phyloP scores from a whole-genome alignment of 768 basidiomycete genomes.

The Coprinopsis strossmayeri region DNA sequence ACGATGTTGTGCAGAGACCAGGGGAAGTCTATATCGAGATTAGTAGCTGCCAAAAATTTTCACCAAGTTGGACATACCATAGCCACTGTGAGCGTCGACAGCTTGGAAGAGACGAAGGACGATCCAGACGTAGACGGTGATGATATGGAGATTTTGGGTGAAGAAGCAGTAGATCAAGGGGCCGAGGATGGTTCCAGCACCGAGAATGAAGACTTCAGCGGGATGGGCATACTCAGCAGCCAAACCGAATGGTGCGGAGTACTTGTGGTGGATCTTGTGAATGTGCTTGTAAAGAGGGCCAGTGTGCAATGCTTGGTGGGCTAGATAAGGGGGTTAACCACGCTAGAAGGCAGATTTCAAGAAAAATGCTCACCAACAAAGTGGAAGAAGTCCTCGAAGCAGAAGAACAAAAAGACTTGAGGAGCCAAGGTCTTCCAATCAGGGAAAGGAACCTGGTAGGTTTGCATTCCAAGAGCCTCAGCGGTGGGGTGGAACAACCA shows the following conservation, averaged over 20 bases:
- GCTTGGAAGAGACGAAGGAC: slow-evolving; percentile 93
- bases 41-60: background rate
- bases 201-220: slow-evolving; percentile 91
- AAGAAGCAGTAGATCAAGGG: slow-evolving; percentile 83
- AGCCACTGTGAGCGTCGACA: slow-evolving; percentile 94
- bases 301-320: slow-evolving; percentile 86
- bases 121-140: slow-evolving; percentile 94
- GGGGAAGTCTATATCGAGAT: slow-evolving; percentile 94
- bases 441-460: slow-evolving; percentile 92
- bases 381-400: slow-evolving; percentile 96
- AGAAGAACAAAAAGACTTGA: slow-evolving; percentile 84
- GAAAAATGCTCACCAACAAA: slow-evolving; percentile 54
- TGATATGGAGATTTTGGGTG: slow-evolving; percentile 74
- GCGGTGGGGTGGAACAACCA: slow-evolving; percentile 91
- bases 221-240: slow-evolving; percentile 99
- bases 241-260: slow-evolving; percentile 93
- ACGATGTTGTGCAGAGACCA: slow-evolving; percentile 92
- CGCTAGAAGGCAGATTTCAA: background rate
- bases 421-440: slow-evolving; percentile 57
- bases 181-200: slow-evolving; percentile 83
- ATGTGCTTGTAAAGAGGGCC: slow-evolving; percentile 84
- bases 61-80: slow-evolving; percentile 71
- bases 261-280: slow-evolving; percentile 97
- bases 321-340: no score
- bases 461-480: slow-evolving; percentile 81